These are phyloP conservation scores for Trichoderma virens DNA, from an alignment of 495 filamentous ascomycete genomes.

Conservation along the genomic window DNA sequence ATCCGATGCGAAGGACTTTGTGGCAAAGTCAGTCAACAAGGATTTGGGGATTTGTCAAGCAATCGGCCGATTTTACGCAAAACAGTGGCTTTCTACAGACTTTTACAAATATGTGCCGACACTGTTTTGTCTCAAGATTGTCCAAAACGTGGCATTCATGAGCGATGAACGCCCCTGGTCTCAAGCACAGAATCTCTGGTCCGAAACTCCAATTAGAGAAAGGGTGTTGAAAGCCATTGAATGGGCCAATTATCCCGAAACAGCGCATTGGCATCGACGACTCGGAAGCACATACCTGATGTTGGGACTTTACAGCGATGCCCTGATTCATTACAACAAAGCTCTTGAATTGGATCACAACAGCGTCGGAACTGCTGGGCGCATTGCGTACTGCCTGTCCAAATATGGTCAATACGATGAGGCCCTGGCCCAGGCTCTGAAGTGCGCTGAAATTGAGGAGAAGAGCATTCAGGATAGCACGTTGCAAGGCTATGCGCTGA, in stretches of 20 bases:
- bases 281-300: slow-evolving; percentile 13
- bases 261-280: slow-evolving; percentile 7
- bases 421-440: slow-evolving; percentile 5
- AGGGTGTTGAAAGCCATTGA: slow-evolving; percentile 4
- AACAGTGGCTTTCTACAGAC: slow-evolving; percentile 7
- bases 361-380: slow-evolving; percentile 2
- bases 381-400: slow-evolving; percentile 10
- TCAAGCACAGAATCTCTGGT: slow-evolving; percentile 2
- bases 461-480: not conserved
- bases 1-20: not conserved
- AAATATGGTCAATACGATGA: not conserved
- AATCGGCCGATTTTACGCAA: slow-evolving; percentile 10
- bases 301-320: not conserved
- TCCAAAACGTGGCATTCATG: slow-evolving; percentile 11
- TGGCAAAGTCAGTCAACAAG: not conserved
- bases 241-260: slow-evolving; percentile 6
- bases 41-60: not conserved
- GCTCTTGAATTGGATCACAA: slow-evolving; percentile 8
- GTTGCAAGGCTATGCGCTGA: not conserved
- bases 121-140: slow-evolving; percentile 8
- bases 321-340: slow-evolving; percentile 12
- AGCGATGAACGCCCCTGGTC: slow-evolving; percentile 9
- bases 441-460: slow-evolving; percentile 10
- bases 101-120: slow-evolving; percentile 9
- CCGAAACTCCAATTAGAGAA: not conserved